Conservation (phyloP, 306 rosid genomes). For the Albizia julibrissin region DNA sequence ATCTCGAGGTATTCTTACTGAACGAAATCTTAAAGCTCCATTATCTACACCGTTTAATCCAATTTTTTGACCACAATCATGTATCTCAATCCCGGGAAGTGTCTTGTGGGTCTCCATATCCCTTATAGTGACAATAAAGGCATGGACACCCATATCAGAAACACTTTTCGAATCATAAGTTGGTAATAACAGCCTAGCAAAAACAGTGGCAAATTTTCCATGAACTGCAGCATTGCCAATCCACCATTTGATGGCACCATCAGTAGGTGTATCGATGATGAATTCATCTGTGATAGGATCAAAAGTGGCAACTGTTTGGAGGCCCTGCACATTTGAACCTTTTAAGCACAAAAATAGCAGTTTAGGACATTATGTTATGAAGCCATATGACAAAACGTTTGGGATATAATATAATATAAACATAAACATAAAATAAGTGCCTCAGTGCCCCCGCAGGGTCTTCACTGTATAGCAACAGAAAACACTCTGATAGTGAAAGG, state of each 20-base stretch:
- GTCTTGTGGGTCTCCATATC: conserved; percentile 83
- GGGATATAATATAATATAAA: neutral
- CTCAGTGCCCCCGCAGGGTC: neutral
- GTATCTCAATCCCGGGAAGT: conserved; percentile 93
- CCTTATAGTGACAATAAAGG: conserved; percentile 93
- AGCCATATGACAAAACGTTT: neutral
- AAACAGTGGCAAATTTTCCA: conserved; percentile 92
- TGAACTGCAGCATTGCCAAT: conserved; percentile 99
- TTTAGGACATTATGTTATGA: conserved; percentile 16
- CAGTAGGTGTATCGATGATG: conserved; percentile 81
- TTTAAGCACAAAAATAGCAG: conserved; percentile 30
- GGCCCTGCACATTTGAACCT: conserved; percentile 98
- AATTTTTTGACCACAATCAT: conserved; percentile 93
- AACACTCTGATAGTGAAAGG: neutral
- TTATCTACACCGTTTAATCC: conserved; percentile 97
- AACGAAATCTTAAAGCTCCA: conserved; percentile 84
- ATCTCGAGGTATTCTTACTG: conserved; percentile 92
- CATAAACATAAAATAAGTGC: neutral
- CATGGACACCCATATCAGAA: conserved; percentile 97
- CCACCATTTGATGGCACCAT: conserved; percentile 99
- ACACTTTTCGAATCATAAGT: conserved; percentile 59
- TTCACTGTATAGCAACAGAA: neutral
- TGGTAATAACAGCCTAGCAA: conserved; percentile 80
- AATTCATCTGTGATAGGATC: conserved; percentile 86
- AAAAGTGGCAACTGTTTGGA: conserved; percentile 83